phyloP scores from a whole-genome alignment of 805 yeast genomes.

The Starmerella bombi region DNA sequence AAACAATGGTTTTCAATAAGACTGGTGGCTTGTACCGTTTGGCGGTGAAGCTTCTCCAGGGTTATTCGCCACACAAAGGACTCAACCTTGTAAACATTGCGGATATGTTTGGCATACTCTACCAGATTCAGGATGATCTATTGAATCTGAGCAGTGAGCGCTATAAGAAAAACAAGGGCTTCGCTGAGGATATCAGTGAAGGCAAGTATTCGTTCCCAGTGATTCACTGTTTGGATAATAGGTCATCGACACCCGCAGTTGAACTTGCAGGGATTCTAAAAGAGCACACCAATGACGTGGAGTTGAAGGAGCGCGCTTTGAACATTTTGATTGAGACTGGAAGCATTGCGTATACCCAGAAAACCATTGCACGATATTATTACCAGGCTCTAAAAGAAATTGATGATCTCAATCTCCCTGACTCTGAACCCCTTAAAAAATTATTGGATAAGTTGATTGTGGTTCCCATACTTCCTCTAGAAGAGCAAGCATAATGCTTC shows the following conservation, averaged over 20 bases:
- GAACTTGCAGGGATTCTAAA: constrained; percentile 34
- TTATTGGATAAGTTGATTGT: constrained; percentile 6
- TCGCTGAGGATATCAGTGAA: constrained; percentile 75
- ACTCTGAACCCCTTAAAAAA: constrained; percentile 3
- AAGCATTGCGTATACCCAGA: constrained; percentile 32
- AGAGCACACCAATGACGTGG: constrained; percentile 38
- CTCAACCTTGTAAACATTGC: constrained; percentile 43
- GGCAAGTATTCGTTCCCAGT: constrained; percentile 84
- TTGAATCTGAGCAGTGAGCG: constrained; percentile 46
- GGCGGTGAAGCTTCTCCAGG: constrained; percentile 51
- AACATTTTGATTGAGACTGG: constrained; percentile 32
- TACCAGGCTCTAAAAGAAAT: constrained; percentile 22
- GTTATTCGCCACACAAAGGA: constrained; percentile 18
- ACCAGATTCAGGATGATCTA: constrained; percentile 79
- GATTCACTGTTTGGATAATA: constrained; percentile 41
- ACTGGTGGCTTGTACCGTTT: constrained; percentile 83
- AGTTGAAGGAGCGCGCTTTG: constrained; percentile 40
- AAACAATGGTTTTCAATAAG: constrained; percentile 71
- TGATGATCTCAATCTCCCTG: constrained; percentile 1
- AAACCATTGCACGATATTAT: constrained; percentile 25
- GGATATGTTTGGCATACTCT: constrained; percentile 64
- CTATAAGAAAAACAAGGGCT: constrained; percentile 53
- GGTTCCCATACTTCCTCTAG: neutral
- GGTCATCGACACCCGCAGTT: constrained; percentile 19
- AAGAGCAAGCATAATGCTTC: neutral